Conservation (phyloP, 2,329 filamentous ascomycete genomes). For the Emergomyces orientalis region DNA sequence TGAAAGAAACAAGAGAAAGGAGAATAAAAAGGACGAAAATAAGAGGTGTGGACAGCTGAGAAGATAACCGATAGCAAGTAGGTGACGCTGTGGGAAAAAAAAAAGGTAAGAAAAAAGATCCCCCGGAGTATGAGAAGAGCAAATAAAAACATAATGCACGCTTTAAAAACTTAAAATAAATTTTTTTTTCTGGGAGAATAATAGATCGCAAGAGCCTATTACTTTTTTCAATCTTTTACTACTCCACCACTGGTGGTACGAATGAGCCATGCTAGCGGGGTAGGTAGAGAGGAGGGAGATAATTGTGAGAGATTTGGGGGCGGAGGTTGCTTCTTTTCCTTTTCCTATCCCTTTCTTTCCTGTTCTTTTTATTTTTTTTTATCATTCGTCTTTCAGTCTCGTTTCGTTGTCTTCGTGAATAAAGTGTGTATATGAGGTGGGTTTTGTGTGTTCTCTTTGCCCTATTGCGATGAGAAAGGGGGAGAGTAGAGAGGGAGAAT, state of each 20-base stretch:
- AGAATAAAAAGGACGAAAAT: not conserved
- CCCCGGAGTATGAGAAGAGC: not conserved
- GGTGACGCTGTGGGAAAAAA: not conserved
- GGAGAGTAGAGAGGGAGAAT: not conserved
- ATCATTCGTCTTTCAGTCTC: slow-evolving; percentile 1
- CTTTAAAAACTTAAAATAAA: not conserved
- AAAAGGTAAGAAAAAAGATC: not conserved
- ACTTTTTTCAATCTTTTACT: not conserved
- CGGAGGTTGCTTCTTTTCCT: not conserved
- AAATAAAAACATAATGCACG: not conserved
- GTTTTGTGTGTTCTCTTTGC: not conserved
- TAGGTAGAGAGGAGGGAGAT: not conserved
- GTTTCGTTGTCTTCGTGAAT: slow-evolving; percentile 4
- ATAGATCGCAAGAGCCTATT: not conserved
- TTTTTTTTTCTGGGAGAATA: not conserved
- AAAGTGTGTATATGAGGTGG: not conserved
- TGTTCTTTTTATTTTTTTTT: not conserved
- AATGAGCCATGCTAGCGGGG: not conserved
- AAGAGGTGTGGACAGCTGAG: not conserved
- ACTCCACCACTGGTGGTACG: not conserved
- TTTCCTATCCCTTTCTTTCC: not conserved
- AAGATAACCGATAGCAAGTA: not conserved
- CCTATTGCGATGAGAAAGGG: not conserved
- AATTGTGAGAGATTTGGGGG: not conserved
- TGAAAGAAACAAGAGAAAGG: not conserved